Conservation (phyloP, 1,284 basidiomycete species). For the Microbotryomycetes sp. region DNA sequence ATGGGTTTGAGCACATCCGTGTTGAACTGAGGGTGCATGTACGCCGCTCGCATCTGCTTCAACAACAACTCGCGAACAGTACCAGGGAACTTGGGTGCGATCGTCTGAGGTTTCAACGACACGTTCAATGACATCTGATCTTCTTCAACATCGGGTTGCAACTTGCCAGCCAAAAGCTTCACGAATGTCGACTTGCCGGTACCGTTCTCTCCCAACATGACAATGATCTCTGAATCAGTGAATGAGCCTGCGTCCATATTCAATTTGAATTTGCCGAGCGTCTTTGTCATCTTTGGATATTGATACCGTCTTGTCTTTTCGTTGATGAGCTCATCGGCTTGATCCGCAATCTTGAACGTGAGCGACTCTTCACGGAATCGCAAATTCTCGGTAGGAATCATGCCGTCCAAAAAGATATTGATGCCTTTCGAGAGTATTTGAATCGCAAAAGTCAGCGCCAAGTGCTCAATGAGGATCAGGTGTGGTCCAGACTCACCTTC, state of each 20-base stretch:
- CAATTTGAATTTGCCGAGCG: conserved; percentile 85
- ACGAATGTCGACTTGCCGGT: conserved; percentile 97
- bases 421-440: conserved; percentile 66
- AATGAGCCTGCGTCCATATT: conserved; percentile 79
- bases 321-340: conserved; percentile 72
- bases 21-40: conserved; percentile 95
- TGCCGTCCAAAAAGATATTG: conserved; percentile 96
- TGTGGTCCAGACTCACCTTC: conserved; percentile 63
- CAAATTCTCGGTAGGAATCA: conserved; percentile 95
- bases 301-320: conserved; percentile 79
- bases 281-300: conserved; percentile 93
- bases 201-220: conserved; percentile 95
- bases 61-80: conserved; percentile 84
- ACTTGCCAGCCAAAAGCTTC: conserved; percentile 75
- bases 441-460: too few species aligned
- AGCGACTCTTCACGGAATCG: conserved; percentile 91
- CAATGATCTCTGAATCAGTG: conserved; percentile 94
- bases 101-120: conserved; percentile 91
- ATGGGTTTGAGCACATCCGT: conserved; percentile 94
- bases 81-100: conserved; percentile 90
- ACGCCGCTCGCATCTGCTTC: conserved; percentile 86
- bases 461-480: too few species aligned
- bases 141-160: conserved; percentile 72
- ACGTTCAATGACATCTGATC: conserved; percentile 73
- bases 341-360: conserved; percentile 93